Percentiles rank a stretch among this genome's conserved stretches.
Conservation (phyloP, 208 protist genomes). For the Trypanosoma theileri region DNA sequence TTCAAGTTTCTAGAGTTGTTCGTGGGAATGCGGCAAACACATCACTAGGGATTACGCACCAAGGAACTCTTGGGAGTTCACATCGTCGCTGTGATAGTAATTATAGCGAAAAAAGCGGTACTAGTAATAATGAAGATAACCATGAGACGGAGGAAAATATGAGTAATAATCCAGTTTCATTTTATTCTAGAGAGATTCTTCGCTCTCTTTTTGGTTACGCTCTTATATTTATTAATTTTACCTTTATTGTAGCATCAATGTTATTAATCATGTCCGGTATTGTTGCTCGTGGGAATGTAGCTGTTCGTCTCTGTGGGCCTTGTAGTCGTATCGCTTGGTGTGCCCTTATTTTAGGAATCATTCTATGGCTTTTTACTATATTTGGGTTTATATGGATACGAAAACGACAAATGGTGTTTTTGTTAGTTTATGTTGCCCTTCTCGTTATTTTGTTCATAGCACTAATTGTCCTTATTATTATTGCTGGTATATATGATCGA, state of each 20-base stretch:
- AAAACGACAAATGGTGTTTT: constrained; percentile 32
- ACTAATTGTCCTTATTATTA: constrained; percentile 25
- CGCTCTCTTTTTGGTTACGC: constrained; percentile 30
- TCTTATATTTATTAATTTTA: constrained; percentile 41
- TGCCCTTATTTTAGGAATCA: constrained; percentile 29
- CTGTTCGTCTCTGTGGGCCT: constrained; percentile 21
- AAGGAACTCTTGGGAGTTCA: no score
- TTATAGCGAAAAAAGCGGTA: background rate
- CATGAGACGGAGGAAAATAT: background rate
- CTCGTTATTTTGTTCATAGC: constrained; percentile 27
- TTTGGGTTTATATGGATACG: constrained; percentile 38
- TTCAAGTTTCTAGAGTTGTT: background rate
- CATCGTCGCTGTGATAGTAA: no score
- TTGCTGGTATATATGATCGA: constrained; percentile 19
- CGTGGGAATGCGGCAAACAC: no score
- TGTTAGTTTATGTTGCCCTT: constrained; percentile 31
- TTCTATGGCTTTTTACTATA: constrained; percentile 35
- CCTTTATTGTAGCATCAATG: constrained; percentile 38
- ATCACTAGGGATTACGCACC: no score
- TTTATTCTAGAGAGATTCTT: constrained; percentile 3
- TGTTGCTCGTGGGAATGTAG: constrained; percentile 25
- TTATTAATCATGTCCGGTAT: constrained; percentile 36
- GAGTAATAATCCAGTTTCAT: background rate
- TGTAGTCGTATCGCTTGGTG: constrained; percentile 20
- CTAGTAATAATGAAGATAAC: background rate